Conservation (phyloP, 768 basidiomycete genomes). For the Astraeus odoratus region DNA sequence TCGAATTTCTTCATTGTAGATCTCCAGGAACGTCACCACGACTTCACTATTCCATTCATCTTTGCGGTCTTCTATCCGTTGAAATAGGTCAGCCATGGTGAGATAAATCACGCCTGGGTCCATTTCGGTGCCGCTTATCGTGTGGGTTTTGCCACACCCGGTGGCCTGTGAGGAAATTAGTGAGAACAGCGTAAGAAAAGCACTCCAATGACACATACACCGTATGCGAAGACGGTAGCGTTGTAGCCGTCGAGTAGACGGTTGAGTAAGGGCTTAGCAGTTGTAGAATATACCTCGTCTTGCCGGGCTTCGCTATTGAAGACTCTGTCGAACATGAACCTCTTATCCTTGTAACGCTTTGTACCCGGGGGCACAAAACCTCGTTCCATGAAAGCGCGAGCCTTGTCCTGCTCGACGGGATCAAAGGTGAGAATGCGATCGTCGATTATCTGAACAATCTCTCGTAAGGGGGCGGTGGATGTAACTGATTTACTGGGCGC, state of each 20-base stretch:
- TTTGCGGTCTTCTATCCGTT: constrained; percentile 79
- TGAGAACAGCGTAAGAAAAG: not conserved
- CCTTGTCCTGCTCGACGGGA: constrained; percentile 82
- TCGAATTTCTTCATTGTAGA: constrained; percentile 98
- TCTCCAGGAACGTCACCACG: constrained; percentile 93
- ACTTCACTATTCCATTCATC: constrained; percentile 86
- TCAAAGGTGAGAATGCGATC: constrained; percentile 95
- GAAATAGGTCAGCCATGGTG: constrained; percentile 96
- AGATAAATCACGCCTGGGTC: constrained; percentile 95
- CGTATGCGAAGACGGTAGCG: constrained; percentile 97
- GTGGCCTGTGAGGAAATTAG: constrained; percentile 63
- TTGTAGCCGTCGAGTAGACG: constrained; percentile 92
- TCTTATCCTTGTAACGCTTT: constrained; percentile 92
- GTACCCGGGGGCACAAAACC: constrained; percentile 83
- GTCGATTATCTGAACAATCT: constrained; percentile 85
- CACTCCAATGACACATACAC: constrained; percentile 52
- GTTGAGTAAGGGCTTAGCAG: constrained; percentile 76
- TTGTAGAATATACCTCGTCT: constrained; percentile 81
- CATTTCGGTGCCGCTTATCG: constrained; percentile 84
- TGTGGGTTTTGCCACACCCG: constrained; percentile 99
- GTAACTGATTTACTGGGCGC: constrained; percentile 48
- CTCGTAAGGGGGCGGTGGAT: constrained; percentile 54
- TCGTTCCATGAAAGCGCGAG: constrained; percentile 73
- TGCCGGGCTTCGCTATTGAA: constrained; percentile 79
- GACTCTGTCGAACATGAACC: constrained; percentile 96